Percentiles rank a stretch among this genome's conserved stretches.
phyloP scores from a whole-genome alignment of 345 rosid genomes.

The Noccaea bulbosa region DNA sequence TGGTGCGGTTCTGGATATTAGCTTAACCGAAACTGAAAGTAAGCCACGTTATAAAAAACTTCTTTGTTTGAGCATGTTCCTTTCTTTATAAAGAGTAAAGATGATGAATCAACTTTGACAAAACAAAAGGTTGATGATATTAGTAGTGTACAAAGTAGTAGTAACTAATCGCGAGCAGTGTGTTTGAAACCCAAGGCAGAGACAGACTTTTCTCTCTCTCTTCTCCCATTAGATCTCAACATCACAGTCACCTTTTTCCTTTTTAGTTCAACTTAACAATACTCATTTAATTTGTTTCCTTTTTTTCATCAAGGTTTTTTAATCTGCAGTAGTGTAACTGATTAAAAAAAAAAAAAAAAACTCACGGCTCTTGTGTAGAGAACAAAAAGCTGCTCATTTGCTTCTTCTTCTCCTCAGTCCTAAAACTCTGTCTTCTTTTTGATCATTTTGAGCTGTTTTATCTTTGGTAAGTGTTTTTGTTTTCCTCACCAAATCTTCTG shows the following conservation, averaged over 20 bases:
- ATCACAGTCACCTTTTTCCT: slow-evolving; percentile 7
- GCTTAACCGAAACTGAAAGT: too few species aligned
- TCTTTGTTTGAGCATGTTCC: too few species aligned
- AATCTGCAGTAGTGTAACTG: slow-evolving; percentile 9
- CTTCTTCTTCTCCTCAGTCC: slow-evolving; percentile 8
- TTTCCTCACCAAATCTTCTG: background rate
- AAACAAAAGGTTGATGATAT: too few species aligned
- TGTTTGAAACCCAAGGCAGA: slow-evolving; percentile 36
- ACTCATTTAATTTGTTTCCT: too few species aligned
- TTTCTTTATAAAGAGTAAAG: too few species aligned
- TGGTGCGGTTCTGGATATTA: too few species aligned
- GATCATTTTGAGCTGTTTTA: slow-evolving; percentile 25
- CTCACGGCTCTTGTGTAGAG: slow-evolving; percentile 25
- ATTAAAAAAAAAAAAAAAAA: background rate
- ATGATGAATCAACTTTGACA: too few species aligned
- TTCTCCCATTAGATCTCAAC: slow-evolving; percentile 26
- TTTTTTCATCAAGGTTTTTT: background rate
- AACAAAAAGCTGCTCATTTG: slow-evolving; percentile 35
- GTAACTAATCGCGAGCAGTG: slow-evolving; percentile 34
- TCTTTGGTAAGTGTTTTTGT: slow-evolving; percentile 36
- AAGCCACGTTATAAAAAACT: too few species aligned
- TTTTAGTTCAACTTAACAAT: background rate
- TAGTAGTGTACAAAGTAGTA: slow-evolving; percentile 11
- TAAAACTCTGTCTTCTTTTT: slow-evolving; percentile 19
- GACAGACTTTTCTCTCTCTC: slow-evolving; percentile 50